Evolutionary conservation across 495 filamentous ascomycete genomes (phyloP).

Genomic region (Aspergillus heteromorphus): DNA sequence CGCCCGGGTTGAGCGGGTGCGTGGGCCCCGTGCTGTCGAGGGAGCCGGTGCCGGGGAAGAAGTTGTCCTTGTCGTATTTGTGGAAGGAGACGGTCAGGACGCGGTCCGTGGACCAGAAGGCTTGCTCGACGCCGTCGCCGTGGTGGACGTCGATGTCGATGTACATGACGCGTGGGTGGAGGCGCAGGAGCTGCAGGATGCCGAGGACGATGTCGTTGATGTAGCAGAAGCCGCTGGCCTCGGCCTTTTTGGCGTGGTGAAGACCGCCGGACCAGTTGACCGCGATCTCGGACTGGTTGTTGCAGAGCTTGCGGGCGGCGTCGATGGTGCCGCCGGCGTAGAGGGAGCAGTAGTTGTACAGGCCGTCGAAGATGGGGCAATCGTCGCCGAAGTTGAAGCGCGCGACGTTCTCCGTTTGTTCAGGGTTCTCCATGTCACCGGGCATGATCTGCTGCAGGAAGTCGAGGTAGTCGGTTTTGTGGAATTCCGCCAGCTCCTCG

Average conservation of each 20-base stretch:
- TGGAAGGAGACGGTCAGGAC: constrained; percentile 96
- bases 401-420: constrained; percentile 36
- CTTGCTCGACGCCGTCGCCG: constrained; percentile 94
- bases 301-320: constrained; percentile 82
- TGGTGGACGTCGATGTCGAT: constrained; percentile 99
- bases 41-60: constrained; percentile 65
- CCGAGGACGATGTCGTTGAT: constrained; percentile 97
- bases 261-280: constrained; percentile 99
- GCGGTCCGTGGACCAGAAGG: constrained; percentile 92
- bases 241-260: constrained; percentile 94
- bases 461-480: constrained; percentile 82
- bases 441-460: constrained; percentile 57
- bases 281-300: constrained; percentile 84
- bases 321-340: constrained; percentile 87
- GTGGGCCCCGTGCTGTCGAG: constrained; percentile 54
- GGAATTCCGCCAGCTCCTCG: constrained; percentile 84
- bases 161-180: constrained; percentile 90
- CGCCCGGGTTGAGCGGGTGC: constrained; percentile 56
- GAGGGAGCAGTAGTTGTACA: constrained; percentile 91
- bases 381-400: constrained; percentile 87
- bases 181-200: constrained; percentile 80
- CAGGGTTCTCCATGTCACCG: constrained; percentile 41
- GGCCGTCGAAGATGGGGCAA: constrained; percentile 92
- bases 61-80: constrained; percentile 83
- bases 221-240: constrained; percentile 96